Conservation (phyloP, 176 grass and related monocot species). For the Otatea glauca region DNA sequence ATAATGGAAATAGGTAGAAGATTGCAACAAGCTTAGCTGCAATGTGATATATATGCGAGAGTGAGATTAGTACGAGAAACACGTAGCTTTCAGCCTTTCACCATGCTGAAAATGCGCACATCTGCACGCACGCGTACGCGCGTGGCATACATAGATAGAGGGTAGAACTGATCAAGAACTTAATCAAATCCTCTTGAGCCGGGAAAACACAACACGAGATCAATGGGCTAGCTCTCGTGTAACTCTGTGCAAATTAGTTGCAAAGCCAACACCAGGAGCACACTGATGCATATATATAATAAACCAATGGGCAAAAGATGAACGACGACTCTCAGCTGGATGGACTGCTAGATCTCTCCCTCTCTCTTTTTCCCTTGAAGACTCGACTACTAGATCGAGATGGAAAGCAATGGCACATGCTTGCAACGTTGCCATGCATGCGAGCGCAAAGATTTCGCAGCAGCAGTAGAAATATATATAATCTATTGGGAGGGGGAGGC, state of each 20-base stretch:
- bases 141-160: neutral
- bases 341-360: neutral
- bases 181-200: neutral
- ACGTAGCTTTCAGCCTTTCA: neutral
- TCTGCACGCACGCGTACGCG: neutral
- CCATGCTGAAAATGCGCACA: neutral
- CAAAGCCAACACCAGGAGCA: neutral
- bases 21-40: neutral
- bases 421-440: too few species aligned
- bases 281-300: too few species aligned
- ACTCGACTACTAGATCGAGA: too few species aligned
- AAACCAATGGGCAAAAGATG: neutral
- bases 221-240: neutral
- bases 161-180: neutral
- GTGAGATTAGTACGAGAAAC: neutral
- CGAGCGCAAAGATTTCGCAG: neutral
- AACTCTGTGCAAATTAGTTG: neutral
- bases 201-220: neutral
- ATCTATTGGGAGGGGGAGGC: neutral
- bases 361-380: too few species aligned
- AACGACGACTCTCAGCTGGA: neutral
- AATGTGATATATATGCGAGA: neutral
- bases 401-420: neutral
- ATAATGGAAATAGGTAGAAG: neutral
- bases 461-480: slow-evolving; percentile 30